Conservation (phyloP, 129 eudicot species). For the Kitagawia praeruptora region DNA sequence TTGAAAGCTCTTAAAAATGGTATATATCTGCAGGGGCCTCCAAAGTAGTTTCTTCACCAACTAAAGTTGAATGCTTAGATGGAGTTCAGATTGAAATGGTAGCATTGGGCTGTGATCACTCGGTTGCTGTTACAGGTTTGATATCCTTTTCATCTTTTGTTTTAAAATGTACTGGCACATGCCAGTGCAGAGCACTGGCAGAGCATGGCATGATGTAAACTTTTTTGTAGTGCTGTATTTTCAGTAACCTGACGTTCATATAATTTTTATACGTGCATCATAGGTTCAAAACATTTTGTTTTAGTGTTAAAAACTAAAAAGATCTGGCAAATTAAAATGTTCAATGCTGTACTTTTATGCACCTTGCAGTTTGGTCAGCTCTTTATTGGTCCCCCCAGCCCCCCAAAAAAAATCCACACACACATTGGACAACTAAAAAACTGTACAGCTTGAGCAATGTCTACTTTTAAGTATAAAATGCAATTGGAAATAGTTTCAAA, state of each 20-base stretch:
- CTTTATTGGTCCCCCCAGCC: neutral
- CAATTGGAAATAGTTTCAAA: neutral
- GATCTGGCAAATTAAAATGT: neutral
- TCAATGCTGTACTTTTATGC: neutral
- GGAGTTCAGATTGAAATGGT: slow-evolving; percentile 51
- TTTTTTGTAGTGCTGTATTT: neutral
- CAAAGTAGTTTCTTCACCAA: slow-evolving; percentile 46
- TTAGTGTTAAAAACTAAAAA: neutral
- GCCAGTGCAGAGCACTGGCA: neutral
- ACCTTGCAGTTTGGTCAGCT: neutral
- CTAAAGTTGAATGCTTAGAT: slow-evolving; percentile 55
- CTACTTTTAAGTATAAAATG: neutral
- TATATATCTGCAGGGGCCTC: slow-evolving; percentile 52
- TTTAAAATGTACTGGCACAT: neutral
- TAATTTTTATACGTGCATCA: neutral
- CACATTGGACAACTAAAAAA: neutral
- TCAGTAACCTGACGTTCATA: neutral
- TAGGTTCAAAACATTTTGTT: neutral
- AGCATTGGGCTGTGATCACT: slow-evolving; percentile 82
- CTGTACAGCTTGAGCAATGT: neutral
- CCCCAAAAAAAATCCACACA: neutral
- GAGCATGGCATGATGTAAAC: neutral
- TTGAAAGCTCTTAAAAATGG: slow-evolving; percentile 5
- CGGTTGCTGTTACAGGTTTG: slow-evolving; percentile 89
- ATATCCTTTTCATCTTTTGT: neutral